Percentiles rank a stretch among this genome's conserved stretches.
These are phyloP conservation scores for Aphanomyces cochlioides DNA, from an alignment of 352 stramenopile genomes.

Conservation along the genomic window DNA sequence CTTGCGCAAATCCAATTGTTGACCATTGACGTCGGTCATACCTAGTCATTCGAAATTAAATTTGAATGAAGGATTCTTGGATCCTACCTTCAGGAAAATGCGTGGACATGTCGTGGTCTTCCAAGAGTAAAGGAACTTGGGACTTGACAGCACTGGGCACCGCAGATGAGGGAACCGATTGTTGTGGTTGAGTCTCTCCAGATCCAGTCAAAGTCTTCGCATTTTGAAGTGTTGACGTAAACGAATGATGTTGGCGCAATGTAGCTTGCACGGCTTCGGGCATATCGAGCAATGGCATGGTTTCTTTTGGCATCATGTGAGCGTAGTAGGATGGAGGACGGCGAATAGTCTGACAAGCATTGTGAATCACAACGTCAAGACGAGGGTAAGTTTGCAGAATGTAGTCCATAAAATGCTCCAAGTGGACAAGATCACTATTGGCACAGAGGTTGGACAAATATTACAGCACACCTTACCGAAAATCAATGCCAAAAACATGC, in stretches of 20 bases:
- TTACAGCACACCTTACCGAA: constrained; percentile 45
- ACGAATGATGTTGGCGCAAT: constrained; percentile 77
- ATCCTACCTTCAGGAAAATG: constrained; percentile 63
- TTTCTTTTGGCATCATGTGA: constrained; percentile 85
- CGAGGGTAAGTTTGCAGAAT: constrained; percentile 74
- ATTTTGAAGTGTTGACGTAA: constrained; percentile 50
- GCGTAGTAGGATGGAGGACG: constrained; percentile 93
- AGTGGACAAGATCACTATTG: constrained; percentile 81
- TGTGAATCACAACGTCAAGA: constrained; percentile 97
- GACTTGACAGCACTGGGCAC: constrained; percentile 82
- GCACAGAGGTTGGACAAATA: neutral
- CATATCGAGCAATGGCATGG: constrained; percentile 52
- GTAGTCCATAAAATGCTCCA: constrained; percentile 93
- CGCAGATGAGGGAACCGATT: constrained; percentile 31
- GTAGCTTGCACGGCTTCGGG: constrained; percentile 55
- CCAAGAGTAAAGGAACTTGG: constrained; percentile 70
- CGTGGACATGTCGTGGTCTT: constrained; percentile 39
- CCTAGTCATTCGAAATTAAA: neutral
- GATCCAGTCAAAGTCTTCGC: neutral
- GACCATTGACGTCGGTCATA: constrained; percentile 91
- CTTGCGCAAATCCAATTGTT: constrained; percentile 93
- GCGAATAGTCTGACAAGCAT: constrained; percentile 96
- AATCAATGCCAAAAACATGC: constrained; percentile 95
- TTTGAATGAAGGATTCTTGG: neutral
- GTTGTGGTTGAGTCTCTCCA: neutral